phyloP scores from a whole-genome alignment of 768 basidiomycete genomes.

The Lyophyllum decastes region DNA sequence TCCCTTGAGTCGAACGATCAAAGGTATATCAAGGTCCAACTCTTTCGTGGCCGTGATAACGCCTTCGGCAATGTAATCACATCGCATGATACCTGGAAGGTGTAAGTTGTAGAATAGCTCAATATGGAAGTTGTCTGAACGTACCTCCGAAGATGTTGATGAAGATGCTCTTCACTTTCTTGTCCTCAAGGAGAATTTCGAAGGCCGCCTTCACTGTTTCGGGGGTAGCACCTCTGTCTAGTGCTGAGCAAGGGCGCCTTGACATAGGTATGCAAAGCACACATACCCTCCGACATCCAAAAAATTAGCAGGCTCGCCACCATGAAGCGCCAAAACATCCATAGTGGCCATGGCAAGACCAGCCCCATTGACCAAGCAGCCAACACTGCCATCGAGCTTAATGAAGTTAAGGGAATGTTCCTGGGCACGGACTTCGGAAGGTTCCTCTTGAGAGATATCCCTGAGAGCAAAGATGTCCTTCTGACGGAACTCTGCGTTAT shows the following conservation, averaged over 20 bases:
- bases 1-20: slow-evolving; percentile 94
- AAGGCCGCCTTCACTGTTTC: slow-evolving; percentile 99
- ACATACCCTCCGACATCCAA: slow-evolving; percentile 93
- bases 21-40: slow-evolving; percentile 77
- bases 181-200: slow-evolving; percentile 87
- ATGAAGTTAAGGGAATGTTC: slow-evolving; percentile 97
- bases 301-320: slow-evolving; percentile 98
- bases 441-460: slow-evolving; percentile 93
- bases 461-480: slow-evolving; percentile 85
- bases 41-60: slow-evolving; percentile 98
- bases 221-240: slow-evolving; percentile 88
- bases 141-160: slow-evolving; percentile 95
- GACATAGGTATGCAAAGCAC: not conserved
- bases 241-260: not conserved
- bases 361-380: slow-evolving; percentile 97
- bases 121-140: slow-evolving; percentile 15
- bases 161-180: slow-evolving; percentile 96
- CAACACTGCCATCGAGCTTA: slow-evolving; percentile 96
- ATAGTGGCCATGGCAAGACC: slow-evolving; percentile 99
- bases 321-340: slow-evolving; percentile 97
- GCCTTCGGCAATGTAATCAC: slow-evolving; percentile 97
- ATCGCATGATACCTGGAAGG: slow-evolving; percentile 88
- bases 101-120: not conserved
- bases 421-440: slow-evolving; percentile 97
- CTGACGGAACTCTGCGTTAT: slow-evolving; percentile 99